Conservation (phyloP, 2,329 filamentous ascomycete genomes). For the Penicillium sp. region DNA sequence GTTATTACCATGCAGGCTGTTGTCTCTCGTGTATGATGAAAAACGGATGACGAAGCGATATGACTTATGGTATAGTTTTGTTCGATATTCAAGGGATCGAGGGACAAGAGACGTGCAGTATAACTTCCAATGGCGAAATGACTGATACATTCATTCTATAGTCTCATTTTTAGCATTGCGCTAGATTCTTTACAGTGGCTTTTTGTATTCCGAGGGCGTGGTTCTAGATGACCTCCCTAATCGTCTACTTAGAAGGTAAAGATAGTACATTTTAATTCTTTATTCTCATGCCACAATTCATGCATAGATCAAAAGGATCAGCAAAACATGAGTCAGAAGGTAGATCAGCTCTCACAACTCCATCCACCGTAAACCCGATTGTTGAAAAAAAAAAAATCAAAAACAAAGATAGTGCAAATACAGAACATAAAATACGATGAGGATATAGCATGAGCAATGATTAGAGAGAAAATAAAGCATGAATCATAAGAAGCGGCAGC, state of each 20-base stretch:
- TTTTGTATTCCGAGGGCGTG: neutral
- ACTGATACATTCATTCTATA: neutral
- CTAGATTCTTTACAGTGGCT: neutral
- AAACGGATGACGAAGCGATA: neutral
- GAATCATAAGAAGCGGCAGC: constrained; percentile 20
- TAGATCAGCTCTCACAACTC: neutral
- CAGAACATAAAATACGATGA: neutral
- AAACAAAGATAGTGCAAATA: neutral
- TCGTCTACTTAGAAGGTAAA: neutral
- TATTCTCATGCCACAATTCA: constrained; percentile 14
- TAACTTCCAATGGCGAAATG: neutral
- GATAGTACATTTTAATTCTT: constrained; percentile 9
- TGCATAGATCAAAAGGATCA: constrained; percentile 3
- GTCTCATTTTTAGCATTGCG: neutral
- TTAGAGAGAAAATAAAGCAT: constrained; percentile 18
- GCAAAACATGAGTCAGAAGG: constrained; percentile 10
- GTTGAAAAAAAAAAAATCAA: neutral
- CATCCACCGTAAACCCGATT: neutral
- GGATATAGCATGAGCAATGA: constrained; percentile 8
- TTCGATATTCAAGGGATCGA: neutral
- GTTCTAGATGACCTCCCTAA: neutral
- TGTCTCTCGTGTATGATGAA: neutral
- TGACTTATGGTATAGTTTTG: neutral
- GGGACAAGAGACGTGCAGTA: neutral
- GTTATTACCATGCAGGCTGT: neutral